phyloP scores from a whole-genome alignment of 2,329 filamentous ascomycete species.

The Xylaria sp. region DNA sequence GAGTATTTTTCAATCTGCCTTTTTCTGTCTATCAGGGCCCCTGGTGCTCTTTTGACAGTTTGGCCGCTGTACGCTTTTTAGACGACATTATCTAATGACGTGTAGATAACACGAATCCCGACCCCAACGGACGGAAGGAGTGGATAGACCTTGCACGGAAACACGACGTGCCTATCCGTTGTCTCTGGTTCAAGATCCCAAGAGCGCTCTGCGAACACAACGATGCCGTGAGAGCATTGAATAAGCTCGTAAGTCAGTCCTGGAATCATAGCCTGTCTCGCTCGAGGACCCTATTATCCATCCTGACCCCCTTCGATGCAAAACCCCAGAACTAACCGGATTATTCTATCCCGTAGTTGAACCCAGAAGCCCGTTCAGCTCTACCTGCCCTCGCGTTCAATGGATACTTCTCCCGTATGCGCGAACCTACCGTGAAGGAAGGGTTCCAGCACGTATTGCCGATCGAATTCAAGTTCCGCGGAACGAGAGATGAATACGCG shows the following conservation, averaged over 20 bases:
- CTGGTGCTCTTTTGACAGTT: background rate
- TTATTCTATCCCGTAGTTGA: constrained; percentile 64
- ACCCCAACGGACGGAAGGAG: constrained; percentile 76
- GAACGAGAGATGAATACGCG: constrained; percentile 72
- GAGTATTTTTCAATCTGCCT: constrained; percentile 39
- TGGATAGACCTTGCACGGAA: constrained; percentile 82
- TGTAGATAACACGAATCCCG: constrained; percentile 94
- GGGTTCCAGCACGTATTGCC: constrained; percentile 84
- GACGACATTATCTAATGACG: background rate
- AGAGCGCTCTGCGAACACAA: constrained; percentile 83
- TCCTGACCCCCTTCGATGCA: too few relatives aligned
- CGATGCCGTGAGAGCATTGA: constrained; percentile 80
- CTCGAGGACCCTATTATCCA: background rate
- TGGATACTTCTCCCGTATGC: constrained; percentile 77
- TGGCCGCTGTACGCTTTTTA: background rate
- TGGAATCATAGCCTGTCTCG: background rate
- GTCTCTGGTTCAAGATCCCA: constrained; percentile 83
- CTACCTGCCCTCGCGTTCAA: constrained; percentile 85
- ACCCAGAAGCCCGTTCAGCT: constrained; percentile 80
- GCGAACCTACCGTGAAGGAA: constrained; percentile 76
- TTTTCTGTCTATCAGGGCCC: background rate
- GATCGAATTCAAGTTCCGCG: constrained; percentile 80
- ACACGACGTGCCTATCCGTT: constrained; percentile 78
- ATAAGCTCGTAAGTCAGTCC: constrained; percentile 52
- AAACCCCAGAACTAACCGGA: background rate